phyloP scores from a whole-genome alignment of 331 rosid species.

The Pyracantha coccinea region DNA sequence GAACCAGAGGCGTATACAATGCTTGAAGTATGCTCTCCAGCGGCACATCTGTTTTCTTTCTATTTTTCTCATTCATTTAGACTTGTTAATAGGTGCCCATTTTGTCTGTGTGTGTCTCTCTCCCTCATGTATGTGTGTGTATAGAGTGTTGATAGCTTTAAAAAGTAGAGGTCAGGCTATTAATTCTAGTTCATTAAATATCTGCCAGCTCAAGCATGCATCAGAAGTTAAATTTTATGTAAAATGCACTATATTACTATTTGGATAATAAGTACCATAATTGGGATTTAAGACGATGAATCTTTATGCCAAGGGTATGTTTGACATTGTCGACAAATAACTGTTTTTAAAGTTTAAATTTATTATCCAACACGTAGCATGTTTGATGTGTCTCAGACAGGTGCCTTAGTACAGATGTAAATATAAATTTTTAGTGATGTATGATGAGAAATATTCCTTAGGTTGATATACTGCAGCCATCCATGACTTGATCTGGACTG shows the following conservation, averaged over 20 bases:
- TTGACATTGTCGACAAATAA: neutral
- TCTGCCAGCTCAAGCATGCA: neutral
- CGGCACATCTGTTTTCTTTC: neutral
- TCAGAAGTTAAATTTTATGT: neutral
- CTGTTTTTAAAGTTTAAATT: neutral
- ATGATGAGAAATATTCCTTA: neutral
- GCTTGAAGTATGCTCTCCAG: constrained; percentile 60
- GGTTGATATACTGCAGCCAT: neutral
- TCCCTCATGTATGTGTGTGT: neutral
- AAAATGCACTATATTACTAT: neutral
- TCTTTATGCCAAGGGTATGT: neutral
- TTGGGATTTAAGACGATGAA: neutral
- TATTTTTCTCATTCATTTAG: neutral
- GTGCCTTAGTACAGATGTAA: neutral
- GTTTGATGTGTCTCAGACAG: neutral
- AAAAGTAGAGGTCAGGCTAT: neutral
- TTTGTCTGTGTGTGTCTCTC: neutral
- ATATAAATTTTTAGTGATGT: neutral
- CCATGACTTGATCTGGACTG: neutral
- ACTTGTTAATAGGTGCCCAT: neutral
- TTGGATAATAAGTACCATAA: neutral
- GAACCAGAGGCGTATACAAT: constrained; percentile 95
- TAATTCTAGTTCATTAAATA: neutral
- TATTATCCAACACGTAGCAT: neutral
- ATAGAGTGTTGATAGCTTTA: neutral